phyloP scores from a whole-genome alignment of 129 eudicot genomes.

The Pittosporum tobira region DNA sequence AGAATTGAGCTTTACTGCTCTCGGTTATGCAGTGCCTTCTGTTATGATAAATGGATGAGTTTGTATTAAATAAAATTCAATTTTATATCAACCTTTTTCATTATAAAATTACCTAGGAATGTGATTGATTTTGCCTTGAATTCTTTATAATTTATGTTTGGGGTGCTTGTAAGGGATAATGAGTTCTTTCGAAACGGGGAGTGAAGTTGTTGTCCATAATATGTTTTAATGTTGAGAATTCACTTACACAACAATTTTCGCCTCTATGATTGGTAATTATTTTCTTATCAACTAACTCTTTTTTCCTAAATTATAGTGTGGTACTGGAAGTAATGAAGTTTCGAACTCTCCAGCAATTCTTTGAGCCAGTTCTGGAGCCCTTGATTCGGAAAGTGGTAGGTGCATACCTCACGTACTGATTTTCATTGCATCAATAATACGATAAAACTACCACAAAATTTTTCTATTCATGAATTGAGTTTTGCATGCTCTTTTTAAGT shows the following conservation, averaged over 20 bases:
- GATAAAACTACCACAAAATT: not conserved
- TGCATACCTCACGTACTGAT: not conserved
- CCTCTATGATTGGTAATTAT: not conserved
- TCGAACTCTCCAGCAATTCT: slow-evolving; percentile 29
- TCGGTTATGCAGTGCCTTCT: not conserved
- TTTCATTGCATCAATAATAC: not conserved
- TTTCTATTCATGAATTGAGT: not conserved
- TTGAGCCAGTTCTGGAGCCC: slow-evolving; percentile 86
- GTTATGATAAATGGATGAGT: not conserved
- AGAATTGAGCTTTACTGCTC: too few species aligned
- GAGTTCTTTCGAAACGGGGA: not conserved
- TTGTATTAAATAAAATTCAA: not conserved
- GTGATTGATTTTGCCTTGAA: not conserved
- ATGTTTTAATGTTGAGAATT: not conserved
- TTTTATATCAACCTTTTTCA: not conserved
- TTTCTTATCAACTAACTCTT: not conserved
- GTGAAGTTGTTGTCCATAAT: not conserved
- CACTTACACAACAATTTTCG: not conserved
- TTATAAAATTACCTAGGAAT: not conserved
- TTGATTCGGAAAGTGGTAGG: slow-evolving; percentile 90
- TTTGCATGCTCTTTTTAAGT: not conserved
- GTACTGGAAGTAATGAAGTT: slow-evolving; percentile 62
- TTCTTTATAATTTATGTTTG: not conserved
- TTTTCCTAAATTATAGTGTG: slow-evolving; percentile 41
- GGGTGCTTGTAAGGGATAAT: not conserved